Base-by-base conservation (phyloP, 1,284 basidiomycete genomes). In the Melampsora larici-populina region DNA sequence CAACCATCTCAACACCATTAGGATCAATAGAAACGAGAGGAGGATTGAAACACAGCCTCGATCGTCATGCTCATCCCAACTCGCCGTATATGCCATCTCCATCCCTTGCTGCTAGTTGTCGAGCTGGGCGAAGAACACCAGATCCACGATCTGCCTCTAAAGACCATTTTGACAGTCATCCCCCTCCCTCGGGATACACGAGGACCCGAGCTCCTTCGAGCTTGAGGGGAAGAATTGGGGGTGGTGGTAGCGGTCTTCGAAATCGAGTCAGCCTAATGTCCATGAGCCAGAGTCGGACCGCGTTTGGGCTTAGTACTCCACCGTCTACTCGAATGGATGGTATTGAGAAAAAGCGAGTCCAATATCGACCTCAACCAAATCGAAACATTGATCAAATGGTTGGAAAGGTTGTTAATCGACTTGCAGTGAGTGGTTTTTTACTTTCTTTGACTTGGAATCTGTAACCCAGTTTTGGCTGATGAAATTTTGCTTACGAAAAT, bases 331-430 rank as follows among this genome's bases (percentile, higher is more conserved):
- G 63, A 55, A 67, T 65, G 17, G 64, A 51, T 26, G 64, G 49
- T 18, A 29, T 26, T 55, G 66, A 75, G 8, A 60, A 26, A 21
- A 48, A 55, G 2, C 65, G 63, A 46, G 58, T 33, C 21, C 31
- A 55, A 26, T 76, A 76, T 66, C 66, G 67, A 31, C 65, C 74
- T 63, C 65, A 62, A 21, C 24, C 74, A 17, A 76, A 76, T 69
- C 66, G 74, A 69, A 76, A 76, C 55, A 76, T 76, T 62, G 74
- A 76, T 31, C 67, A 63, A 46, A 66, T 76, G 58, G 66, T 76
- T 29, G 66, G 74, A 31, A 76, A 76, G 33, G 74, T 76, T 46
- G 74, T 76, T 1, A 76, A 68, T 51, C 51, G 29, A 69, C 55
- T 76, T 17, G 74, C 65, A 43, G 74, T 76, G n/a, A 68, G 74